Conservation (phyloP, 23 red algal genomes). For the Gracilaria caudata region DNA sequence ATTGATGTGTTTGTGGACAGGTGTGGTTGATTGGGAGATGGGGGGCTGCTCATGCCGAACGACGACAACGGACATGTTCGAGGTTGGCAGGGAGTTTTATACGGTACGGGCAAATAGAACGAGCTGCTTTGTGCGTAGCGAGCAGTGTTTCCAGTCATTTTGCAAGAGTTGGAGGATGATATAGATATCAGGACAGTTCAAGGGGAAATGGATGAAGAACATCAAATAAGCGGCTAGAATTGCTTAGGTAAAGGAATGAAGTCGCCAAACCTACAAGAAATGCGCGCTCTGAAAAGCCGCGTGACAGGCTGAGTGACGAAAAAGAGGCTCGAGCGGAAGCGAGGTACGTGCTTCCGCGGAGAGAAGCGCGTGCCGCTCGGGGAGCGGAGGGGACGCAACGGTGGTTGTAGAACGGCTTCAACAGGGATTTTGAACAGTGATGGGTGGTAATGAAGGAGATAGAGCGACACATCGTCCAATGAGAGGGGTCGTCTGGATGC, state of each 20-base stretch:
- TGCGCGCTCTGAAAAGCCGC: background rate
- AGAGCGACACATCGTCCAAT: constrained; percentile 20
- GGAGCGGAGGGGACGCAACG: background rate
- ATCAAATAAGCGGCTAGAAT: background rate
- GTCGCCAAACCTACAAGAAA: background rate
- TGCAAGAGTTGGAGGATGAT: background rate
- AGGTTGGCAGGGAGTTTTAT: background rate
- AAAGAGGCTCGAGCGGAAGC: background rate
- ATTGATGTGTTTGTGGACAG: constrained; percentile 35
- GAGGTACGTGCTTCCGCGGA: constrained; percentile 5
- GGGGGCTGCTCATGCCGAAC: background rate
- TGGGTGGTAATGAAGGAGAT: background rate
- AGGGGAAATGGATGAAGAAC: background rate
- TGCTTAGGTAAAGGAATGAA: background rate
- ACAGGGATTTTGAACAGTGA: background rate
- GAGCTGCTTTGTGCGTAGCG: background rate
- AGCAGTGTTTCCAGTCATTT: background rate
- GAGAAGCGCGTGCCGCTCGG: background rate
- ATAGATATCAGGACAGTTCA: background rate
- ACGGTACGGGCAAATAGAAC: background rate
- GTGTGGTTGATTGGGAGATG: constrained; percentile 23
- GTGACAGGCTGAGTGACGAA: background rate
- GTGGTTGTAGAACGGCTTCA: background rate
- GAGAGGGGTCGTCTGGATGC: background rate
- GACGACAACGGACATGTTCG: background rate